These are phyloP conservation scores for Colletotrichum limetticola DNA, from an alignment of 2,329 filamentous ascomycete species.

Conservation along the genomic window DNA sequence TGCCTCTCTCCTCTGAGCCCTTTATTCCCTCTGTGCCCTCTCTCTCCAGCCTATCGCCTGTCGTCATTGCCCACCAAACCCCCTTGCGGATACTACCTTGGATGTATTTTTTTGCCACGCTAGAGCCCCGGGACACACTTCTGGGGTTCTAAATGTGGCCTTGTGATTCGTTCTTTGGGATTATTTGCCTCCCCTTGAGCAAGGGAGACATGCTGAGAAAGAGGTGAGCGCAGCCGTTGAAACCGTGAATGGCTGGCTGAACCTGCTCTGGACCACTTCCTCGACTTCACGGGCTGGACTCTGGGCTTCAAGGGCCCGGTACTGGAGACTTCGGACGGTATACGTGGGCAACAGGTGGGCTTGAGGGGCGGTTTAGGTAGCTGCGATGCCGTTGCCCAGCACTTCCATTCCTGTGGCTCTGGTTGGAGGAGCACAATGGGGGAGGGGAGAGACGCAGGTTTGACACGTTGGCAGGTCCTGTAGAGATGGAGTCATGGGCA, in stretches of 20 bases:
- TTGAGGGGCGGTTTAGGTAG: not conserved
- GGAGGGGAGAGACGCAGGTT: not conserved
- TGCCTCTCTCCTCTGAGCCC: not conserved
- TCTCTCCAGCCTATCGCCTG: not conserved
- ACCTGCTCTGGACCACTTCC: not conserved
- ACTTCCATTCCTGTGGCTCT: constrained; percentile 6
- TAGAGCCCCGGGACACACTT: not conserved
- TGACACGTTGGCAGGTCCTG: not conserved
- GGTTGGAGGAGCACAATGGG: not conserved
- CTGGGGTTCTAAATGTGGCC: not conserved
- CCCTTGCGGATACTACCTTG: not conserved
- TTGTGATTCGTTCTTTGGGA: not conserved
- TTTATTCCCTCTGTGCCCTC: not conserved
- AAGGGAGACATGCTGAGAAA: not conserved
- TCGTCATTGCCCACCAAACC: not conserved
- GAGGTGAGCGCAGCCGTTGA: not conserved
- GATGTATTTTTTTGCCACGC: not conserved
- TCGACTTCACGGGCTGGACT: not conserved
- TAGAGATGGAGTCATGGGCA: not conserved
- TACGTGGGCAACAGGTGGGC: constrained; percentile 10
- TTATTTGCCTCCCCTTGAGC: not conserved
- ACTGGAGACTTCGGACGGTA: not conserved
- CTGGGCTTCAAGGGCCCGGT: not conserved
- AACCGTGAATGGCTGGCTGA: not conserved
- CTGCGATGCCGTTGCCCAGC: constrained; percentile 15